Percentiles rank a stretch among this genome's conserved stretches.
These are phyloP conservation scores for Senecio squalidus DNA, from an alignment of 140 eudicot genomes.

Conservation along the genomic window DNA sequence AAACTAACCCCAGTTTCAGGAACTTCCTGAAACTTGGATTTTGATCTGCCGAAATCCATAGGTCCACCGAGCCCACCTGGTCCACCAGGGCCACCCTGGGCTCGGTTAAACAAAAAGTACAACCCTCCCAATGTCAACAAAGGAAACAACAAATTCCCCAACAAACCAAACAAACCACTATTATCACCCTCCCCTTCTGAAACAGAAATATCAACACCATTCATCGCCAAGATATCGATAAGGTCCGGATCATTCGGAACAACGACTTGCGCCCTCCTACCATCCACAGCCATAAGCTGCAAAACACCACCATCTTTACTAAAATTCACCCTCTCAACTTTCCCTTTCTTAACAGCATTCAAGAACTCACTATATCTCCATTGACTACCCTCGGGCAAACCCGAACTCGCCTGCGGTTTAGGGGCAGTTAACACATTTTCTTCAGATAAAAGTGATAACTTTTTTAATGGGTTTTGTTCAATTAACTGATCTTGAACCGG, in stretches of 20 bases:
- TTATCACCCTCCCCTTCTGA: slow-evolving; percentile 78
- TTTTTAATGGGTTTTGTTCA: slow-evolving; percentile 32
- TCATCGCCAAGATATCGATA: slow-evolving; percentile 84
- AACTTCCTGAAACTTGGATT: slow-evolving; percentile 93
- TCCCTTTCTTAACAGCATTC: slow-evolving; percentile 91
- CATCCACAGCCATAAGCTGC: slow-evolving; percentile 81
- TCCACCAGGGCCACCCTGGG: slow-evolving; percentile 93
- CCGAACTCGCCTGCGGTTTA: slow-evolving; percentile 54
- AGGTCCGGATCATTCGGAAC: slow-evolving; percentile 95
- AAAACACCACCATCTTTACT: slow-evolving; percentile 69
- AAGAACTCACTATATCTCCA: slow-evolving; percentile 92
- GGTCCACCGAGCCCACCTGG: slow-evolving; percentile 96
- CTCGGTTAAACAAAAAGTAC: slow-evolving; percentile 63
- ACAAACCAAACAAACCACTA: slow-evolving; percentile 58
- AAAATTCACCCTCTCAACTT: slow-evolving; percentile 80
- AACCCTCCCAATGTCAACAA: slow-evolving; percentile 76
- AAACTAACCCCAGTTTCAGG: slow-evolving; percentile 88
- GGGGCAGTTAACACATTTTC: slow-evolving; percentile 62
- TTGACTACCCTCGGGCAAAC: slow-evolving; percentile 79
- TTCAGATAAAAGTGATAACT: slow-evolving; percentile 39
- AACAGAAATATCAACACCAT: slow-evolving; percentile 87
- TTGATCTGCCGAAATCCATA: slow-evolving; percentile 90
- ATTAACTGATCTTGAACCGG: slow-evolving; percentile 37
- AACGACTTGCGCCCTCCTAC: slow-evolving; percentile 59
- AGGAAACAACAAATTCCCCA: slow-evolving; percentile 81